phyloP scores from a whole-genome alignment of 1,284 basidiomycete genomes.

The Phellinidium pouzarii region DNA sequence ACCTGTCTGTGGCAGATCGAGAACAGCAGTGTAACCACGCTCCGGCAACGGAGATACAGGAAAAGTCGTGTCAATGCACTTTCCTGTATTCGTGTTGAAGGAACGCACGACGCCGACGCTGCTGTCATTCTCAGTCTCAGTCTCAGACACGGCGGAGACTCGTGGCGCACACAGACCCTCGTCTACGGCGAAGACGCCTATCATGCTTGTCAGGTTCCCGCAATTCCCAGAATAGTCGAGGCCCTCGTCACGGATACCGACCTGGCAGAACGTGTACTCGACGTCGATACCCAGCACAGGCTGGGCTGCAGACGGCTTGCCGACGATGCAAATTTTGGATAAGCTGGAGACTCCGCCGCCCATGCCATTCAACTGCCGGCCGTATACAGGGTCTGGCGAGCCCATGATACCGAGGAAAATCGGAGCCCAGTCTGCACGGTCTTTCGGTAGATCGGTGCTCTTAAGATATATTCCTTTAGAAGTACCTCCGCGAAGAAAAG shows the following conservation, averaged over 20 bases:
- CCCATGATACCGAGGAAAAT: slow-evolving; percentile 79
- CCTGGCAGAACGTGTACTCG: slow-evolving; percentile 60
- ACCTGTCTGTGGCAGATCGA: slow-evolving; percentile 44
- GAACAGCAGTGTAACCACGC: slow-evolving; percentile 29
- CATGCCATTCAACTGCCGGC: slow-evolving; percentile 77
- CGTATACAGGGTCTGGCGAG: slow-evolving; percentile 68
- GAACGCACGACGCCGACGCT: slow-evolving; percentile 35
- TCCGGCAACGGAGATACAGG: slow-evolving; percentile 34
- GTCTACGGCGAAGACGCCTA: slow-evolving; percentile 62
- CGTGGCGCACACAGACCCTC: slow-evolving; percentile 42
- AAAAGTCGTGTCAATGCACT: slow-evolving; percentile 61
- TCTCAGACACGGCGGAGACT: neutral
- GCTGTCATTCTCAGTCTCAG: too few relatives aligned
- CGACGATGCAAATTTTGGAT: slow-evolving; percentile 75
- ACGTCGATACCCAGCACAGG: slow-evolving; percentile 41
- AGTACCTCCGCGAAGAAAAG: slow-evolving; percentile 68
- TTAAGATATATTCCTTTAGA: slow-evolving; percentile 73
- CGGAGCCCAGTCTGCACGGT: slow-evolving; percentile 44
- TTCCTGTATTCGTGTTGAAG: slow-evolving; percentile 65
- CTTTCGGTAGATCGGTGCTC: slow-evolving; percentile 42
- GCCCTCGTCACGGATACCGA: slow-evolving; percentile 47
- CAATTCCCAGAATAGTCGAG: slow-evolving; percentile 67
- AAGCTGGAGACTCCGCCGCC: slow-evolving; percentile 76
- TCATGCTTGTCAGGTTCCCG: slow-evolving; percentile 61
- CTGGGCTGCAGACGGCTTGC: slow-evolving; percentile 36